Percentiles rank a stretch among this genome's conserved stretches.
These are phyloP conservation scores for Fusarium floridanum DNA, from an alignment of 2,329 filamentous ascomycete genomes.

Conservation along the genomic window DNA sequence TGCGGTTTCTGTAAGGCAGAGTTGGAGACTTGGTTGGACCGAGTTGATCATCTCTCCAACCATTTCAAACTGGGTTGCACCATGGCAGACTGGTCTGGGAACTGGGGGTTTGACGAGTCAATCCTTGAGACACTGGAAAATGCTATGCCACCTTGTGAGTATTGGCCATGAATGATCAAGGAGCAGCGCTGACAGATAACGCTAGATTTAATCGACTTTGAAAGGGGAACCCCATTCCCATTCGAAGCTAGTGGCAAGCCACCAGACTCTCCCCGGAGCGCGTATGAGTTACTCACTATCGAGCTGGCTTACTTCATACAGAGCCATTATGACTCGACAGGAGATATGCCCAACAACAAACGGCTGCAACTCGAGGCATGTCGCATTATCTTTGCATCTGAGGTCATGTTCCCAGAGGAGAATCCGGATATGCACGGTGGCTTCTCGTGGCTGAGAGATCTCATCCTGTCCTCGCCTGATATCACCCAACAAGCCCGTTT, in stretches of 20 bases:
- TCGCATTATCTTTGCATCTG: slow-evolving; percentile 39
- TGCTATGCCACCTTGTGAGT: slow-evolving; percentile 56
- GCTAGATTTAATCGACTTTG: slow-evolving; percentile 38
- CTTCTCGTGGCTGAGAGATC: slow-evolving; percentile 30
- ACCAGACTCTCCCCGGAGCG: slow-evolving; percentile 36
- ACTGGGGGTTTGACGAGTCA: slow-evolving; percentile 57
- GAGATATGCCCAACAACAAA: slow-evolving; percentile 26
- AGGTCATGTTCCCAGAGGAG: slow-evolving; percentile 24
- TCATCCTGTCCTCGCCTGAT: slow-evolving; percentile 22
- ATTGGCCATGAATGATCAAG: accelerated
- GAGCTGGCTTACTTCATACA: slow-evolving; percentile 40
- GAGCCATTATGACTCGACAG: slow-evolving; percentile 24
- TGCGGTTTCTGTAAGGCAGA: slow-evolving; percentile 57
- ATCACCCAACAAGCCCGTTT: slow-evolving; percentile 29
- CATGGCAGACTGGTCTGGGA: slow-evolving; percentile 59
- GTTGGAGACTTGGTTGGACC: slow-evolving; percentile 53
- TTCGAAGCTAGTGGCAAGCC: slow-evolving; percentile 33
- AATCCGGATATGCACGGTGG: slow-evolving; percentile 11
- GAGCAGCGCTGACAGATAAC: accelerated
- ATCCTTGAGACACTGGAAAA: slow-evolving; percentile 56
- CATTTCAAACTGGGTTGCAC: slow-evolving; percentile 57
- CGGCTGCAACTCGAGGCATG: slow-evolving; percentile 33
- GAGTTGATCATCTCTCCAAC: slow-evolving; percentile 55
- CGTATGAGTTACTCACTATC: slow-evolving; percentile 39
- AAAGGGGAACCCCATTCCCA: slow-evolving; percentile 33